Conservation (phyloP, 1,139 yeast species). For the Pichia sp. region DNA sequence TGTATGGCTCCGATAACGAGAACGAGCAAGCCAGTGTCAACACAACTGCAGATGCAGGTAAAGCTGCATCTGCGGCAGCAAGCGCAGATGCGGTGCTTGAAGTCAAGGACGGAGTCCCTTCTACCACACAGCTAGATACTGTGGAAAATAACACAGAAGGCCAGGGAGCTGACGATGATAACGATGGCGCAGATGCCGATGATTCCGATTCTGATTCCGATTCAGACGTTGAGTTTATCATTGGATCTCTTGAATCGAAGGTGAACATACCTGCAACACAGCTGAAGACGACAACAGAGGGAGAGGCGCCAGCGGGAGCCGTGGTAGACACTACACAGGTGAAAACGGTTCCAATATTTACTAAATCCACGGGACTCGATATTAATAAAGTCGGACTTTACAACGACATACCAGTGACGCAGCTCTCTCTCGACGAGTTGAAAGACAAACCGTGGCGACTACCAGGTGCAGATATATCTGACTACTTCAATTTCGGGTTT, state of each 20-base stretch:
- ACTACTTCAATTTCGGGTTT: slow-evolving; percentile 93
- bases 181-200: slow-evolving; percentile 32
- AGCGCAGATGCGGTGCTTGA: slow-evolving; percentile 14
- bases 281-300: slow-evolving; percentile 21
- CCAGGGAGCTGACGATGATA: slow-evolving; percentile 29
- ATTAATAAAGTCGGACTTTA: slow-evolving; percentile 73
- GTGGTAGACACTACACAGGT: slow-evolving; percentile 28
- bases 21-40: slow-evolving; percentile 23
- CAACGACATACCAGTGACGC: slow-evolving; percentile 81
- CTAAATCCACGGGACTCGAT: slow-evolving; percentile 43
- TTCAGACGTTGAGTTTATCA: slow-evolving; percentile 61
- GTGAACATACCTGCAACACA: slow-evolving; percentile 5
- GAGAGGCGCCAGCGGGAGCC: slow-evolving; percentile 32
- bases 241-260: slow-evolving; percentile 42
- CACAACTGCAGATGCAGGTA: background rate
- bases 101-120: background rate
- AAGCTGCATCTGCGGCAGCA: slow-evolving; percentile 23
- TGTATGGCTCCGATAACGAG: slow-evolving; percentile 73
- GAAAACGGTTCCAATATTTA: slow-evolving; percentile 28
- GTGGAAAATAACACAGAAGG: background rate
- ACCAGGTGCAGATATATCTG: slow-evolving; percentile 93
- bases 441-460: slow-evolving; percentile 97
- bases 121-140: background rate
- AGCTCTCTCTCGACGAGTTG: slow-evolving; percentile 73
- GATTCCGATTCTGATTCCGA: slow-evolving; percentile 40